phyloP scores from a whole-genome alignment of 75 land plant genomes.

The Pinus taeda region DNA sequence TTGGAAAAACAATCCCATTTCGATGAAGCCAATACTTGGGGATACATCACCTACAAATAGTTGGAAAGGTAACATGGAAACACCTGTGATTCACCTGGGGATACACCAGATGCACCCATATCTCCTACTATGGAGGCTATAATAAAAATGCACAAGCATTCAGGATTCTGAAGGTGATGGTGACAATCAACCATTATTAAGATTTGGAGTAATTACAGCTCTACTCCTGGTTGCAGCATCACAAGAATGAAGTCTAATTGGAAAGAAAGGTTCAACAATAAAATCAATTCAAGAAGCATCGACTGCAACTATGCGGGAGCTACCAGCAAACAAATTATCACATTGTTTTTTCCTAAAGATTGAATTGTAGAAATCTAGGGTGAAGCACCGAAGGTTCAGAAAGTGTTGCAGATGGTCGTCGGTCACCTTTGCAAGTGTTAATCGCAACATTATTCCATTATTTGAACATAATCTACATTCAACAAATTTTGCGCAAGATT shows the following conservation, averaged over 20 bases:
- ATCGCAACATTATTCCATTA: too few species aligned
- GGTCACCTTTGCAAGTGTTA: too few species aligned
- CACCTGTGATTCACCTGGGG: too few species aligned
- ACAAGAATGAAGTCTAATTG: constrained; percentile 33
- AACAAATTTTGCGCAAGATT: too few species aligned
- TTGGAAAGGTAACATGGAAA: constrained; percentile 49
- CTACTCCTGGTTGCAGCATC: constrained; percentile 21
- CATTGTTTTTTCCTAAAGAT: constrained; percentile 73
- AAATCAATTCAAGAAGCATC: constrained; percentile 28
- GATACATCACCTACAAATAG: constrained; percentile 51
- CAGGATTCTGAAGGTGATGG: constrained; percentile 12
- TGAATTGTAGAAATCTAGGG: constrained; percentile 89
- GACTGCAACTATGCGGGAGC: constrained; percentile 20
- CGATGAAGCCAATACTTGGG: neutral
- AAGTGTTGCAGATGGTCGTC: too few species aligned
- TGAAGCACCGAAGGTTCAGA: too few species aligned
- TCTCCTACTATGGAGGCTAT: too few species aligned
- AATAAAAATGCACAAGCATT: too few species aligned
- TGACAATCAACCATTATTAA: neutral
- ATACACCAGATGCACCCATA: too few species aligned
- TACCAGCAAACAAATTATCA: constrained; percentile 50
- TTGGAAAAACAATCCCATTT: too few species aligned
- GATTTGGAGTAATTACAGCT: constrained; percentile 10
- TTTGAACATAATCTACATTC: too few species aligned
- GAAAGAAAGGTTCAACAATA: constrained; percentile 32